phyloP scores from a whole-genome alignment of 108 stramenopile genomes.

The Nannochloropsis oceanica region DNA sequence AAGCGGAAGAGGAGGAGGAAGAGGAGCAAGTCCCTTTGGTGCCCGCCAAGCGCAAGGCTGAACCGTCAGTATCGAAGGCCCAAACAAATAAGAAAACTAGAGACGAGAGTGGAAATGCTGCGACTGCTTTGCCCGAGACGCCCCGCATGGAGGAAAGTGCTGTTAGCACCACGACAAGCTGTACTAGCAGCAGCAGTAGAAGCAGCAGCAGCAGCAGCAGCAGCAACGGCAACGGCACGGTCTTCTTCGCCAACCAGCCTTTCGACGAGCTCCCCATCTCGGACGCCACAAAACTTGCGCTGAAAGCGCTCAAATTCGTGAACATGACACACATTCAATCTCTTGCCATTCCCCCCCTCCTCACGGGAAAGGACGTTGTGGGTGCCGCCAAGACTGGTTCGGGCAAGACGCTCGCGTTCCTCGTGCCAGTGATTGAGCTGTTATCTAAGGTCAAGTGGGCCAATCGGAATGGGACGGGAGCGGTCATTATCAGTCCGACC shows the following conservation, averaged over 20 bases:
- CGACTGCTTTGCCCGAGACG: not conserved
- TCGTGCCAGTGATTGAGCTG: conserved; percentile 81
- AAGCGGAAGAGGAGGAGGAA: not conserved
- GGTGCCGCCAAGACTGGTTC: conserved; percentile 95
- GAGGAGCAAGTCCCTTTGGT: not conserved
- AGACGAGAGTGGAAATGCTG: not conserved
- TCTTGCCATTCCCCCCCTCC: conserved; percentile 74
- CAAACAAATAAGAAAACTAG: not conserved
- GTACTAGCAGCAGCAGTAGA: not conserved
- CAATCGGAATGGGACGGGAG: conserved; percentile 80
- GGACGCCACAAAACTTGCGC: conserved; percentile 58
- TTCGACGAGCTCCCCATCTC: conserved; percentile 79
- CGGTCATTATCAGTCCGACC: conserved; percentile 89
- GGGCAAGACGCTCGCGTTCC: conserved; percentile 94
- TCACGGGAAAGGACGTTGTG: conserved; percentile 85
- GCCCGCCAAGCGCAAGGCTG: not conserved
- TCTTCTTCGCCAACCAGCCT: conserved; percentile 32
- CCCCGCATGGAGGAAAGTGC: not conserved
- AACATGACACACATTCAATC: conserved; percentile 91
- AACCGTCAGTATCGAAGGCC: not conserved
- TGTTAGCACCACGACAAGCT: not conserved
- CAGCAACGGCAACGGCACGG: not conserved
- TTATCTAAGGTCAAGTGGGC: conserved; percentile 64
- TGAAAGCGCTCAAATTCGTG: conserved; percentile 55
- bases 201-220: not conserved